Percentiles rank a stretch among this genome's conserved stretches.
Conservation (phyloP, 352 stramenopile genomes). For the Globisporangium paroecandrum region DNA sequence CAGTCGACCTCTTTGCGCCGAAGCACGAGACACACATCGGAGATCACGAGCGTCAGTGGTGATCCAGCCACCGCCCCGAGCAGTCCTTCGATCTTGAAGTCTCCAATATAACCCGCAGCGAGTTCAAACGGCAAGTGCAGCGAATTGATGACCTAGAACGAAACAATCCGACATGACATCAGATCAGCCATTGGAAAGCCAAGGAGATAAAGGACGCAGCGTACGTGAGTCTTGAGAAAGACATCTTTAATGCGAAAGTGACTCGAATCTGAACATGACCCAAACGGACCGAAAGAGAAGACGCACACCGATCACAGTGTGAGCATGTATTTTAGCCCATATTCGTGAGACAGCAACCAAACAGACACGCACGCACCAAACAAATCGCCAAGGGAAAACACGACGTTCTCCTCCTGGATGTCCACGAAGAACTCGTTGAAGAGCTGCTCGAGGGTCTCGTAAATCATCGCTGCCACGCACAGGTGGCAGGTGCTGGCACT, state of each 20-base stretch:
- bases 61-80: slow-evolving; percentile 54
- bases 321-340: background rate
- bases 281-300: background rate
- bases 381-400: slow-evolving; percentile 68
- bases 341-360: background rate
- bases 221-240: slow-evolving; percentile 58
- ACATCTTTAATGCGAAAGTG: slow-evolving; percentile 61
- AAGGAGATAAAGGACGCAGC: background rate
- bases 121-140: slow-evolving; percentile 68
- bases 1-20: slow-evolving; percentile 53
- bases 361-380: slow-evolving; percentile 46
- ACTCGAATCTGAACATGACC: slow-evolving; percentile 40
- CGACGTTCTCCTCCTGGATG: slow-evolving; percentile 49
- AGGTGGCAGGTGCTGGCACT: background rate
- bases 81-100: slow-evolving; percentile 61
- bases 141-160: slow-evolving; percentile 48
- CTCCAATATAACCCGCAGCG: slow-evolving; percentile 59
- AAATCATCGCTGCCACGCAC: slow-evolving; percentile 33
- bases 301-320: background rate
- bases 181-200: background rate
- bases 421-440: slow-evolving; percentile 68
- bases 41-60: slow-evolving; percentile 46
- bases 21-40: slow-evolving; percentile 63
- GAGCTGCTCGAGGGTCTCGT: slow-evolving; percentile 46
- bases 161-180: background rate